A percentile compares a stretch with the other conserved stretches of the same genome.
Conservation (phyloP, 805 yeast genomes). For the Yarrowia sp. region DNA sequence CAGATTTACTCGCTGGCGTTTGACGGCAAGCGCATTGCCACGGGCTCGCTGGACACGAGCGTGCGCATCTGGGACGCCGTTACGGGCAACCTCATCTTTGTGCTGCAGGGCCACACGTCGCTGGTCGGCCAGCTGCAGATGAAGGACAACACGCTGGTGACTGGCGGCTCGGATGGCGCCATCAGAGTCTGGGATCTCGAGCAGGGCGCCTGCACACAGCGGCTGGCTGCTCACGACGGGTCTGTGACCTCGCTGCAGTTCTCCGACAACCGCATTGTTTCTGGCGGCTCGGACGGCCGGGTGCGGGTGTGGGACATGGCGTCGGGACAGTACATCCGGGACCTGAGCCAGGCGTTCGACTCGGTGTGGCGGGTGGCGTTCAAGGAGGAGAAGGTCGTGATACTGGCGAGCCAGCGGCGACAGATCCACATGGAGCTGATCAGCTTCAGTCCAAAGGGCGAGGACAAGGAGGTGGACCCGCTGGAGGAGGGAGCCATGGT, state of each 20-base stretch:
- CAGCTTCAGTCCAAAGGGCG: constrained; percentile 38
- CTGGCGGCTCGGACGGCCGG: constrained; percentile 46
- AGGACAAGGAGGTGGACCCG: constrained; percentile 10
- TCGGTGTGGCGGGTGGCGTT: constrained; percentile 46
- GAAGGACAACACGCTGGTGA: constrained; percentile 65
- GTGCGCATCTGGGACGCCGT: constrained; percentile 93
- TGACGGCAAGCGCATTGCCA: constrained; percentile 84
- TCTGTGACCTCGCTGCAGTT: constrained; percentile 45
- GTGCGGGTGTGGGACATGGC: constrained; percentile 44
- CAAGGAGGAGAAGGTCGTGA: constrained; percentile 42
- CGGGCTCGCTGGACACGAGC: constrained; percentile 93
- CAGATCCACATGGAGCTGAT: constrained; percentile 41
- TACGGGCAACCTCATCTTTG: constrained; percentile 75
- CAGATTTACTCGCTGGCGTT: constrained; percentile 92
- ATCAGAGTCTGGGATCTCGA: constrained; percentile 81
- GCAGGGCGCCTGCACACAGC: constrained; percentile 73
- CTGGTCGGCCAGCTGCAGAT: constrained; percentile 85
- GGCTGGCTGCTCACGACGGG: constrained; percentile 47
- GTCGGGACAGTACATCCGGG: constrained; percentile 43
- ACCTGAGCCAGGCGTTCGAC: constrained; percentile 39
- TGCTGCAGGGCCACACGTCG: constrained; percentile 83
- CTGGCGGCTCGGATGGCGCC: constrained; percentile 85
- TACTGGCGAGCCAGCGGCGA: constrained; percentile 39
- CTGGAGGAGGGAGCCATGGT: constrained; percentile 2
- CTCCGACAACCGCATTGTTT: constrained; percentile 42